Percentiles rank a stretch among this genome's conserved stretches.
phyloP scores from a whole-genome alignment of 2,329 filamentous ascomycete species.

The Ceratocystis diversiconidia region DNA sequence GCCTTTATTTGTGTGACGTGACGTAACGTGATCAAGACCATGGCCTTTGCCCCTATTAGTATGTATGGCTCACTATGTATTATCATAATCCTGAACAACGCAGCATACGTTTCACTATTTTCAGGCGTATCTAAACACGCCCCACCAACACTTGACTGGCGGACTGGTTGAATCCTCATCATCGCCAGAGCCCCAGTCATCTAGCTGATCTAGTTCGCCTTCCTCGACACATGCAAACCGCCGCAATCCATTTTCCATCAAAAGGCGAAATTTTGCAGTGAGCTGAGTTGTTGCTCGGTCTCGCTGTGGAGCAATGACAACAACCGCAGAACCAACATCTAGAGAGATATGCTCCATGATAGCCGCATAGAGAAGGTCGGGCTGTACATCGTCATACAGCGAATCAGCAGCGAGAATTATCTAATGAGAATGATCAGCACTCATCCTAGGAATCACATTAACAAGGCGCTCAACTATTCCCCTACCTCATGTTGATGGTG shows the following conservation, averaged over 20 bases:
- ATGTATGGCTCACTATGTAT: too few species aligned
- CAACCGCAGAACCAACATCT: slow-evolving; percentile 44
- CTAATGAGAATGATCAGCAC: slow-evolving; percentile 24
- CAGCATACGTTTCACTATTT: background rate
- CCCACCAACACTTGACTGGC: slow-evolving; percentile 54
- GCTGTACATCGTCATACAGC: slow-evolving; percentile 75
- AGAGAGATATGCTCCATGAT: slow-evolving; percentile 53
- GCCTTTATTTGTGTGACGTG: background rate
- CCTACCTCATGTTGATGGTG: slow-evolving; percentile 39
- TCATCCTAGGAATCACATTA: background rate
- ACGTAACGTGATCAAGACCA: too few species aligned
- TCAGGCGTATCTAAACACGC: slow-evolving; percentile 34
- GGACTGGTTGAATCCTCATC: slow-evolving; percentile 22
- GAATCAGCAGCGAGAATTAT: slow-evolving; percentile 75
- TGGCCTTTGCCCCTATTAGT: too few species aligned
- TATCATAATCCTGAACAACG: background rate
- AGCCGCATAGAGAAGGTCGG: slow-evolving; percentile 54
- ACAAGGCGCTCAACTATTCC: background rate
- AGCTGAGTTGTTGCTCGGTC: slow-evolving; percentile 52
- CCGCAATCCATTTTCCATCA: slow-evolving; percentile 39
- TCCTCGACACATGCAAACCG: slow-evolving; percentile 42
- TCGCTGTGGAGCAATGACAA: slow-evolving; percentile 70
- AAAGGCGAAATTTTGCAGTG: slow-evolving; percentile 44
- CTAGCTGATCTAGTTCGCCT: slow-evolving; percentile 49
- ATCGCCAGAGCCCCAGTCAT: slow-evolving; percentile 54